Evolutionary conservation across 371 early-diverging fungal species (phyloP).

Genomic region (Syncephalis plumigaleata): DNA sequence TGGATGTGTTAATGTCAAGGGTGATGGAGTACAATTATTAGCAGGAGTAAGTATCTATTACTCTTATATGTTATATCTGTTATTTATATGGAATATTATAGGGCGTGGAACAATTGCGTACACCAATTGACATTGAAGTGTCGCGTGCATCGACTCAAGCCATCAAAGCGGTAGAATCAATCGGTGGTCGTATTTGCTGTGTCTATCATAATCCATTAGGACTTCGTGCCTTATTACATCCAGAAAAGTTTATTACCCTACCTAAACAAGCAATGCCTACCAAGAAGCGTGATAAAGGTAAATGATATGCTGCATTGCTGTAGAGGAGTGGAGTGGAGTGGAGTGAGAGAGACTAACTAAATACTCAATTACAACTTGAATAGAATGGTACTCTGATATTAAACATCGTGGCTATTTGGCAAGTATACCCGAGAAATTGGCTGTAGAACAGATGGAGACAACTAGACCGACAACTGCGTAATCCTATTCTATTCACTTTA

Average conservation of each 20-base stretch:
- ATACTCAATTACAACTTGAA: background rate
- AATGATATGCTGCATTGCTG: no score
- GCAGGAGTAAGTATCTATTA: constrained; percentile 35
- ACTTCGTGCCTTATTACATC: constrained; percentile 59
- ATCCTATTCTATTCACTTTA: no score
- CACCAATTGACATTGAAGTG: constrained; percentile 65
- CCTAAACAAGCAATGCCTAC: constrained; percentile 43
- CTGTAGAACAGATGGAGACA: no score
- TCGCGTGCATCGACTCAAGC: constrained; percentile 68
- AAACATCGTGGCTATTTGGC: constrained; percentile 54
- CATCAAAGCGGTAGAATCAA: constrained; percentile 61
- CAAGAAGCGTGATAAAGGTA: constrained; percentile 36
- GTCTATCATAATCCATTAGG: constrained; percentile 64
- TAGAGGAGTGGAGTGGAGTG: background rate
- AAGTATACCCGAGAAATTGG: constrained; percentile 13
- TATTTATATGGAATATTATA: constrained; percentile 7
- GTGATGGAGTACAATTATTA: constrained; percentile 76
- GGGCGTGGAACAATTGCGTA: constrained; percentile 47
- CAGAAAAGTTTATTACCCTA: constrained; percentile 54
- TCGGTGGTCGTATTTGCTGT: constrained; percentile 69
- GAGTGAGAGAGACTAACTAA: no score
- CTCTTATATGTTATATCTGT: background rate
- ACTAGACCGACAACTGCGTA: no score
- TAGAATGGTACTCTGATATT: constrained; percentile 36
- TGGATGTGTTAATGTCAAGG: constrained; percentile 54